Evolutionary conservation across 345 rosid species (phyloP).

Genomic region (Reutealis trisperma): DNA sequence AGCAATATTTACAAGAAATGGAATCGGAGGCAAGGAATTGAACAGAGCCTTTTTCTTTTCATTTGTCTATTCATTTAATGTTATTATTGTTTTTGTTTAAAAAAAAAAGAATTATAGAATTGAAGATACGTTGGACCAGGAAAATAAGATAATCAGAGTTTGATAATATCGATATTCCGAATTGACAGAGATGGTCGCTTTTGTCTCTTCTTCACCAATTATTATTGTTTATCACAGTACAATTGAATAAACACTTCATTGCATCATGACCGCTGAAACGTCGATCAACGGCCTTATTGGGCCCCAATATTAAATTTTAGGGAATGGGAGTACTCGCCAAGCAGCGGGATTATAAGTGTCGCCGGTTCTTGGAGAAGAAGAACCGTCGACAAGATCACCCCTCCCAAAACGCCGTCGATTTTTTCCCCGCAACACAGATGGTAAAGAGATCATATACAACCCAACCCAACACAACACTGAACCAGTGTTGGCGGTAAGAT

Average conservation of each 20-base stretch:
- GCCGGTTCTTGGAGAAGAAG: not conserved
- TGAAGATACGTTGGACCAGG: not conserved
- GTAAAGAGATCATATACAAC: no score
- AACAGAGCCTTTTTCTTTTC: not conserved
- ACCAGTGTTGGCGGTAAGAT: no score
- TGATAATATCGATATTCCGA: slow-evolving; percentile 52
- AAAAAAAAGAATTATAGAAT: not conserved
- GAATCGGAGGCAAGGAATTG: not conserved
- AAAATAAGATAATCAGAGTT: slow-evolving; percentile 18
- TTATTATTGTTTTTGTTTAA: not conserved
- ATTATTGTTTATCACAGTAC: not conserved
- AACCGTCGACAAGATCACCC: not conserved
- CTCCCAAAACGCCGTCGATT: not conserved
- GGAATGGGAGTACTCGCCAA: not conserved
- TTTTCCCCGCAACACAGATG: not conserved
- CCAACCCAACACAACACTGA: no score
- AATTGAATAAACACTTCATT: not conserved
- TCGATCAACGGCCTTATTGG: not conserved
- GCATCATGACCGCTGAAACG: not conserved
- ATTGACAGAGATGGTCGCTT: slow-evolving; percentile 55
- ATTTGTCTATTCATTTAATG: not conserved
- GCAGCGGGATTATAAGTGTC: not conserved
- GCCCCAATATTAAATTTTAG: not conserved
- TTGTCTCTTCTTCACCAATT: slow-evolving; percentile 34
- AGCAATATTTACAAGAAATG: not conserved